Conservation (phyloP, 192 early-diverging fungal species). For the Rhizoclosmatium sp. region DNA sequence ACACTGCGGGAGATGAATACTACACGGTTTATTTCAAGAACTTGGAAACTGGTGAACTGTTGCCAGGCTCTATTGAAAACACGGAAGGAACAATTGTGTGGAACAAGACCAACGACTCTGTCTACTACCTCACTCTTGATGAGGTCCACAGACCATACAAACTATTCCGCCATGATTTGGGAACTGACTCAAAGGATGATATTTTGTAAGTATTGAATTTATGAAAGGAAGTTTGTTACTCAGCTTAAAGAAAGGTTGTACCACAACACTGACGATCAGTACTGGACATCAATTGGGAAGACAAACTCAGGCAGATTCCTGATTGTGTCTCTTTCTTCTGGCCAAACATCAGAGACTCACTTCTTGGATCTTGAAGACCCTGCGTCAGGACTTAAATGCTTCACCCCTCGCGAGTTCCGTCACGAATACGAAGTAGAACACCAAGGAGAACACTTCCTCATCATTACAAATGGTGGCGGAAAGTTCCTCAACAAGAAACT, state of each 20-base stretch:
- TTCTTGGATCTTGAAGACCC: conserved; percentile 7
- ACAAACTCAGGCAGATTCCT: conserved; percentile 48
- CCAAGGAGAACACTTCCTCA: conserved; percentile 52
- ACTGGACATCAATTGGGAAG: conserved; percentile 41
- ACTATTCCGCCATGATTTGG: conserved; percentile 45
- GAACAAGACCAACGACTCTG: conserved; percentile 39
- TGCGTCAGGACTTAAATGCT: conserved; percentile 32
- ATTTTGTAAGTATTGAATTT: conserved; percentile 14
- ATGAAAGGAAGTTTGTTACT: not conserved
- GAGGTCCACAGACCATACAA: conserved; percentile 44
- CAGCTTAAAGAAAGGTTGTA: conserved; percentile 27
- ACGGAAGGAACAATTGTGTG: conserved; percentile 37
- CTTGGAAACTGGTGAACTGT: conserved; percentile 41
- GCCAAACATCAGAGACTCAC: conserved; percentile 35
- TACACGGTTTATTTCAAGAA: conserved; percentile 54
- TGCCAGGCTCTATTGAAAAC: conserved; percentile 32
- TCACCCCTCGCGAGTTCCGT: conserved; percentile 44
- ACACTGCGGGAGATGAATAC: conserved; percentile 54
- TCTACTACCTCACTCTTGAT: conserved; percentile 50
- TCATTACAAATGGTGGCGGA: conserved; percentile 53
- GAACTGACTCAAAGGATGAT: conserved; percentile 35
- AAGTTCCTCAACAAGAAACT: conserved; percentile 55
- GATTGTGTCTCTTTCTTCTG: conserved; percentile 30
- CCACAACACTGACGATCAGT: conserved; percentile 55
- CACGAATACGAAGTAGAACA: conserved; percentile 54